Conservation (phyloP, 2,329 filamentous ascomycete genomes). For the Hypomyces rosellus region DNA sequence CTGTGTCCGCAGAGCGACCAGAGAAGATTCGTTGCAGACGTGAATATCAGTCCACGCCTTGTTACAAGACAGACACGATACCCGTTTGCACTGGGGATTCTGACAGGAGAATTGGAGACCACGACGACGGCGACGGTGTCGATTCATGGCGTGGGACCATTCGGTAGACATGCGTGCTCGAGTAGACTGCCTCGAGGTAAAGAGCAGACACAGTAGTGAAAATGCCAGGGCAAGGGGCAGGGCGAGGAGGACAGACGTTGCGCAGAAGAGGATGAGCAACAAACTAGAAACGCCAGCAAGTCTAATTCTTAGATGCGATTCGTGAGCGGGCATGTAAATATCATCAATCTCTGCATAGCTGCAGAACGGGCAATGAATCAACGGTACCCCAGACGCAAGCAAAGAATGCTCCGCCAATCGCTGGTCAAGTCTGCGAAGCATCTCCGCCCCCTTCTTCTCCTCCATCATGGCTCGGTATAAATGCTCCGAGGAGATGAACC, state of each 20-base stretch:
- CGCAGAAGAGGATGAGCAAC: conserved; percentile 45
- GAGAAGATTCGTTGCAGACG: conserved; percentile 78
- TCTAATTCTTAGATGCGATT: conserved; percentile 51
- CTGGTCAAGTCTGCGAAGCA: conserved; percentile 69
- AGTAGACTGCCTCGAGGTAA: conserved; percentile 37
- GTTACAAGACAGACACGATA: conserved; percentile 75
- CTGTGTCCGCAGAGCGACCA: conserved; percentile 75
- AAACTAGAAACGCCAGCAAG: conserved; percentile 43
- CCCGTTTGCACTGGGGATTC: conserved; percentile 58
- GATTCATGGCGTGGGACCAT: conserved; percentile 55
- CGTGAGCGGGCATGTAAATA: conserved; percentile 54
- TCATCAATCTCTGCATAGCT: conserved; percentile 84
- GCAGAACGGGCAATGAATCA: conserved; percentile 86
- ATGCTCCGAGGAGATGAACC: conserved; percentile 63
- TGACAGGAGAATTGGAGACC: conserved; percentile 74
- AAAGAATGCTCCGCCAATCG: conserved; percentile 72
- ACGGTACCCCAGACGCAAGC: conserved; percentile 63
- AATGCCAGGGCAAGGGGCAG: conserved; percentile 45
- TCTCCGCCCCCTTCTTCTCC: conserved; percentile 63
- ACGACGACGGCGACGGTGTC: conserved; percentile 63
- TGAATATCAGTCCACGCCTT: conserved; percentile 86
- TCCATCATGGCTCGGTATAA: conserved; percentile 67
- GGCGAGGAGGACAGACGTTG: conserved; percentile 50
- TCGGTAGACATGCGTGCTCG: conserved; percentile 37
- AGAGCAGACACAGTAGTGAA: conserved; percentile 37